Conservation (phyloP, 2,329 filamentous ascomycete species). For the Lasiodiplodia citricola region DNA sequence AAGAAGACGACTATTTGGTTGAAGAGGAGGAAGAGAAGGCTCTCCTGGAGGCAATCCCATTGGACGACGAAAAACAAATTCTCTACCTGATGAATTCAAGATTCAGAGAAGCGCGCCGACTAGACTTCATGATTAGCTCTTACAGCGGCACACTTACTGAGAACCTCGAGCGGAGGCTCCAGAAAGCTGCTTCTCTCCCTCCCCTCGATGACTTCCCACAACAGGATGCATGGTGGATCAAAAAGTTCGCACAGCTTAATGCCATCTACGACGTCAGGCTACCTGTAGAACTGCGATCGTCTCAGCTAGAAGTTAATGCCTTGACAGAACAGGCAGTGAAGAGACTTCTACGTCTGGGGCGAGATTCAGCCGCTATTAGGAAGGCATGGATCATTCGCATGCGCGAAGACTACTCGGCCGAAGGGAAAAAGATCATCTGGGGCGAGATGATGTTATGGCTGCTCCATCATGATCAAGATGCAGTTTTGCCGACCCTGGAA, state of each 20-base stretch:
- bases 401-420: not conserved
- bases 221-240: slow-evolving; percentile 24
- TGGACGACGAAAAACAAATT: not conserved
- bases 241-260: slow-evolving; percentile 11
- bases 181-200: not conserved
- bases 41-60: not conserved
- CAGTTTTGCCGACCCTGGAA: slow-evolving; percentile 49
- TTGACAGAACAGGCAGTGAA: slow-evolving; percentile 22
- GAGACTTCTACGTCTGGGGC: not conserved
- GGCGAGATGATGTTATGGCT: slow-evolving; percentile 52
- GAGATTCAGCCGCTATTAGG: not conserved
- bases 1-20: slow-evolving; percentile 18
- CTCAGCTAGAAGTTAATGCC: slow-evolving; percentile 17
- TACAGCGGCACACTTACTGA: not conserved
- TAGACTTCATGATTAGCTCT: not conserved
- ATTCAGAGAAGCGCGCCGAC: slow-evolving; percentile 1
- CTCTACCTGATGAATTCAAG: slow-evolving; percentile 5
- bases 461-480: slow-evolving; percentile 47
- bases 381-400: not conserved
- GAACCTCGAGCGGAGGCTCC: not conserved
- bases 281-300: not conserved
- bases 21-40: slow-evolving; percentile 17
- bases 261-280: slow-evolving; percentile 15
- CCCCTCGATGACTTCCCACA: slow-evolving; percentile 4
- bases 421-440: slow-evolving; percentile 40